These are phyloP conservation scores for Lepiota subincarnata DNA, from an alignment of 768 basidiomycete species.

Conservation along the genomic window DNA sequence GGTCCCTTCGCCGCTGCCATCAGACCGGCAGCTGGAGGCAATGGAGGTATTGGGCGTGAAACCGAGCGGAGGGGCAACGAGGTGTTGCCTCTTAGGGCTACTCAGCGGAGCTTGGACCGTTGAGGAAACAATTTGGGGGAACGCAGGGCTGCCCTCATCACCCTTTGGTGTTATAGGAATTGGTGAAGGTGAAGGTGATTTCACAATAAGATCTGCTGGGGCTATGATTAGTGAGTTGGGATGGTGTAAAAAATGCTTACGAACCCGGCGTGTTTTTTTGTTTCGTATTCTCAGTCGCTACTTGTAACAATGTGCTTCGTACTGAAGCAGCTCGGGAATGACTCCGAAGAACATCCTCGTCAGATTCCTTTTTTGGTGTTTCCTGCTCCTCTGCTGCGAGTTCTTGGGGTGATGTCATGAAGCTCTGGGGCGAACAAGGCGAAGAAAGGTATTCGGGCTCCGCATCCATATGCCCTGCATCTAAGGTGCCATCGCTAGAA, in stretches of 20 bases:
- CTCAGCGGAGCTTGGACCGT: neutral
- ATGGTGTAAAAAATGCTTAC: neutral
- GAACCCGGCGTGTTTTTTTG: neutral
- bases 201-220: neutral
- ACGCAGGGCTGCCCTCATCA: neutral
- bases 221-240: neutral
- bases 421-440: slow-evolving; percentile 22
- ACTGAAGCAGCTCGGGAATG: slow-evolving; percentile 1
- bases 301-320: neutral
- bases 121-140: neutral
- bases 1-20: slow-evolving; percentile 1
- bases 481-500: neutral
- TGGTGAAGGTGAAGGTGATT: slow-evolving; percentile 6
- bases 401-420: slow-evolving; percentile 25
- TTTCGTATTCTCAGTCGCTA: neutral
- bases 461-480: slow-evolving; percentile 3
- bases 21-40: slow-evolving; percentile 1
- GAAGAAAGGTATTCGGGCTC: slow-evolving; percentile 10
- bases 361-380: neutral
- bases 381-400: slow-evolving; percentile 4
- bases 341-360: neutral
- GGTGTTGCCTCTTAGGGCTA: neutral
- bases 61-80: slow-evolving; percentile 7
- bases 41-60: slow-evolving; percentile 8
- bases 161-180: neutral